Evolutionary conservation across 2,329 filamentous ascomycete species (phyloP).

Genomic region (Microthyrium microscopicum): DNA sequence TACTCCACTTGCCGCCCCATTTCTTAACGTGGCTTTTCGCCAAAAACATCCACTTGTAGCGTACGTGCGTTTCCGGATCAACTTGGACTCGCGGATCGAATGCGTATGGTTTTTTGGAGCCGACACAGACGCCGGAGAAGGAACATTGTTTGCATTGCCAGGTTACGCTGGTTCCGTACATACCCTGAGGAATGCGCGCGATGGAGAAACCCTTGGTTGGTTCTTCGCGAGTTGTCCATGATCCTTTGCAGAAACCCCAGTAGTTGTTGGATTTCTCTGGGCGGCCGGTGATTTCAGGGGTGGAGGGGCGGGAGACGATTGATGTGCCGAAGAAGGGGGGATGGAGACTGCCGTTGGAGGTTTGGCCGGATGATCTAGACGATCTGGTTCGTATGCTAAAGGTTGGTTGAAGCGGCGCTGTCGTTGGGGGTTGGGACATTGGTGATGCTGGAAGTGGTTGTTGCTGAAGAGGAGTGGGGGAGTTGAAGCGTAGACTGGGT

Average conservation of each 20-base stretch:
- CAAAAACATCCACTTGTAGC: constrained; percentile 23
- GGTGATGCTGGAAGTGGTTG: background rate
- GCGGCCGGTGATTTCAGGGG: constrained; percentile 17
- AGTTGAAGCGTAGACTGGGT: background rate
- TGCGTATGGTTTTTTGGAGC: constrained; percentile 11
- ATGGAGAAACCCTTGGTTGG: constrained; percentile 16
- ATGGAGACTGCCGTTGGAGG: constrained; percentile 2
- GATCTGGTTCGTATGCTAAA: constrained; percentile 2
- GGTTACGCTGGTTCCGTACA: constrained; percentile 18
- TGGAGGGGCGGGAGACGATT: background rate
- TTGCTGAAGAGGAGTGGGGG: background rate
- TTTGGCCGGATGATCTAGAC: background rate
- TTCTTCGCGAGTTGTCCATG: constrained; percentile 20
- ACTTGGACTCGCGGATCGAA: constrained; percentile 16
- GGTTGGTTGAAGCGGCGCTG: background rate
- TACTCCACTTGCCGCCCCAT: constrained; percentile 3
- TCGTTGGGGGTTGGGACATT: background rate
- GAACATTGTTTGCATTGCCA: constrained; percentile 20
- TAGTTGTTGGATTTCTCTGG: constrained; percentile 24
- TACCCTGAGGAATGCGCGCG: constrained; percentile 17
- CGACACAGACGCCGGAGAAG: constrained; percentile 18
- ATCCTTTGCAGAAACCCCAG: constrained; percentile 25
- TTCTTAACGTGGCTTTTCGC: constrained; percentile 19
- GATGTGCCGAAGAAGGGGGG: background rate
- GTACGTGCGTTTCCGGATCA: constrained; percentile 10